These are phyloP conservation scores for Acacia confusa DNA, from an alignment of 306 rosid genomes.

Conservation along the genomic window DNA sequence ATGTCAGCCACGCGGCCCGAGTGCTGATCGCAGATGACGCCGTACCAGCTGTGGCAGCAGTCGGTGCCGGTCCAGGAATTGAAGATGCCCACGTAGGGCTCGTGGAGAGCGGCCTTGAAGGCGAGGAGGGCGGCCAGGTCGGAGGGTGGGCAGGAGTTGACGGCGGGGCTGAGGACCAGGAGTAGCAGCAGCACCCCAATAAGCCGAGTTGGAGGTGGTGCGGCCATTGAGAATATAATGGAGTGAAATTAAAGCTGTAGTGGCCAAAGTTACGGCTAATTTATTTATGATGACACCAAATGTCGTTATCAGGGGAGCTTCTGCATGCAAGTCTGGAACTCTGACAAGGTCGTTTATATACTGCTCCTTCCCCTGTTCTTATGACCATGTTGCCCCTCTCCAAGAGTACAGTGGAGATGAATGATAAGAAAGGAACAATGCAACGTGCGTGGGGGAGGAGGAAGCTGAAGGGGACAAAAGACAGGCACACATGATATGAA, in stretches of 20 bases:
- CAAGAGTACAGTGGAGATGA: not conserved
- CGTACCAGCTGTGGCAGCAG: constrained; percentile 87
- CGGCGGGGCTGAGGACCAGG: constrained; percentile 29
- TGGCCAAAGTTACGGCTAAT: not conserved
- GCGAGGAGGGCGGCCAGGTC: constrained; percentile 73
- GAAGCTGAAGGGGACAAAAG: not conserved
- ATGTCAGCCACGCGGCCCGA: constrained; percentile 79
- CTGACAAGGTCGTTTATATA: constrained; percentile 23
- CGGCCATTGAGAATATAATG: not conserved
- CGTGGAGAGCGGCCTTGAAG: constrained; percentile 72
- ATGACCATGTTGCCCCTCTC: constrained; percentile 45
- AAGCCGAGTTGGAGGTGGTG: not conserved
- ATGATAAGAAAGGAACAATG: not conserved
- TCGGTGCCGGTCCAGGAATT: constrained; percentile 79
- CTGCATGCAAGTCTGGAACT: constrained; percentile 6
- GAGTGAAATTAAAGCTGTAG: not conserved
- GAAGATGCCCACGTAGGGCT: constrained; percentile 68
- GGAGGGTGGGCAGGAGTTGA: constrained; percentile 62
- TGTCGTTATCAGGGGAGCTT: not conserved
- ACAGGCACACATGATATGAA: not conserved
- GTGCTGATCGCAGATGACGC: constrained; percentile 75
- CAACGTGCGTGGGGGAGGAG: not conserved
- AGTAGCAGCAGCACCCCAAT: constrained; percentile 4
- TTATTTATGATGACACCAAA: not conserved
- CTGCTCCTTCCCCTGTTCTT: not conserved